phyloP scores from a whole-genome alignment of 2,329 filamentous ascomycete genomes.

The Esteya vermicola region DNA sequence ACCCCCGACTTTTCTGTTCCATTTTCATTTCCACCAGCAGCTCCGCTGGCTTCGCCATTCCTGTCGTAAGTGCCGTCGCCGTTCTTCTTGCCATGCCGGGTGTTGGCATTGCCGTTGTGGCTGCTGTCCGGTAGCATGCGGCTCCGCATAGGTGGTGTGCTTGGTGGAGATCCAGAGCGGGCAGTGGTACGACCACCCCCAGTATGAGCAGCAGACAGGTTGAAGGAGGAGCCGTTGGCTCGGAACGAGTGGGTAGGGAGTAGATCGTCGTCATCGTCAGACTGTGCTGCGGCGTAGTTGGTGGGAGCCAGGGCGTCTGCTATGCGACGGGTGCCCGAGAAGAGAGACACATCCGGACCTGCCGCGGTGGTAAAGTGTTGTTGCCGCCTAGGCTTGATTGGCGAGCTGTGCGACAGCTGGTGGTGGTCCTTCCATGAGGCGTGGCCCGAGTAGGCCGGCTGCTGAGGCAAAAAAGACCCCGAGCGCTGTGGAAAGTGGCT shows the following conservation, averaged over 20 bases:
- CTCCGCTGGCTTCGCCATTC: constrained; percentile 33
- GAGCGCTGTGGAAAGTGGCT: constrained; percentile 39
- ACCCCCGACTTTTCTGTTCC: constrained; percentile 35
- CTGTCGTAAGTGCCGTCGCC: constrained; percentile 24
- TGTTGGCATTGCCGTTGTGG: constrained; percentile 27
- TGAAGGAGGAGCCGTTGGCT: constrained; percentile 21
- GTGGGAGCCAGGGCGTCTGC: constrained; percentile 43
- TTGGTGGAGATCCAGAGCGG: constrained; percentile 64
- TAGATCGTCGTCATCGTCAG: constrained; percentile 73
- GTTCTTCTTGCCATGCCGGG: constrained; percentile 16
- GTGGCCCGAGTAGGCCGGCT: constrained; percentile 22
- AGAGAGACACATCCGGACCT: constrained; percentile 65
- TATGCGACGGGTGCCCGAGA: constrained; percentile 55
- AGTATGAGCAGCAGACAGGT: background rate
- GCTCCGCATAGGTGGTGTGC: constrained; percentile 59
- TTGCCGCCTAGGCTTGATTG: constrained; percentile 62
- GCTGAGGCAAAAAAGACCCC: constrained; percentile 24
- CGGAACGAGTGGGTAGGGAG: constrained; percentile 65
- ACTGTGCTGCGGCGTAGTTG: constrained; percentile 46
- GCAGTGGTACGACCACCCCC: constrained; percentile 17
- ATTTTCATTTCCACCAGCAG: constrained; percentile 7
- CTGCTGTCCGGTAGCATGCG: constrained; percentile 26
- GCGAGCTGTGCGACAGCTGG: constrained; percentile 72
- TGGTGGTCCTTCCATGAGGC: constrained; percentile 68
- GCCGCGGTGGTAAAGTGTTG: constrained; percentile 59